Conservation (phyloP, 2,329 filamentous ascomycete species). For the Aspergillus proliferans region DNA sequence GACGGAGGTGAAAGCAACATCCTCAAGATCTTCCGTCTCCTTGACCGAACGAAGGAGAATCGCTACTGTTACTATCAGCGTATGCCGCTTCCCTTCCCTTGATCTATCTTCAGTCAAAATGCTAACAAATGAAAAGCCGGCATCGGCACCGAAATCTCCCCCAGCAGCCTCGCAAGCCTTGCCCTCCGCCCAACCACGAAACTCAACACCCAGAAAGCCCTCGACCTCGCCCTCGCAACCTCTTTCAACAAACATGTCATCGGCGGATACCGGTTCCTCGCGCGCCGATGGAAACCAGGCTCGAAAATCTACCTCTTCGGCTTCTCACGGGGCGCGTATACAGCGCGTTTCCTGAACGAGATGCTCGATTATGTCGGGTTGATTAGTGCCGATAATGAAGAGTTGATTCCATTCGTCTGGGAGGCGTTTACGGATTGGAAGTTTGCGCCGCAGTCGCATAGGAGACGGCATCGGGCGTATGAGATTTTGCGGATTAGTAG, state of each 20-base stretch:
- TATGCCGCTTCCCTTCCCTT: slow-evolving; percentile 1
- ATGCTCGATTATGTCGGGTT: slow-evolving; percentile 16
- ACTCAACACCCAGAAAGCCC: slow-evolving; percentile 4
- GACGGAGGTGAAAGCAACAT: slow-evolving; percentile 39
- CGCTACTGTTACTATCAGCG: slow-evolving; percentile 18
- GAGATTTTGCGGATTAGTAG: slow-evolving; percentile 5
- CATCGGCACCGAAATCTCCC: slow-evolving; percentile 13
- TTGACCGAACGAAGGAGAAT: slow-evolving; percentile 24
- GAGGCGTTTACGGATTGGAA: slow-evolving; percentile 11
- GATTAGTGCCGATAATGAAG: slow-evolving; percentile 15
- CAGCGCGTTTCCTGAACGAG: slow-evolving; percentile 18
- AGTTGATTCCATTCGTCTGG: slow-evolving; percentile 15
- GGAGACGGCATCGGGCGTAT: slow-evolving; percentile 2
- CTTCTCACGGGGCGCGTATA: slow-evolving; percentile 20
- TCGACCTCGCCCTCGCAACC: slow-evolving; percentile 10
- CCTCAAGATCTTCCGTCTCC: slow-evolving; percentile 37
- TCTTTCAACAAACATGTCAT: slow-evolving; percentile 17
- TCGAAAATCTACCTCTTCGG: slow-evolving; percentile 18
- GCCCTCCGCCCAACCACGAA: slow-evolving; percentile 8
- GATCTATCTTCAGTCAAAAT: not conserved
- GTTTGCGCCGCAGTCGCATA: slow-evolving; percentile 5
- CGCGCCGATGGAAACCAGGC: slow-evolving; percentile 10
- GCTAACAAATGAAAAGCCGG: slow-evolving; percentile 5
- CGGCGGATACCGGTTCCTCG: slow-evolving; percentile 15
- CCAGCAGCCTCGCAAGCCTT: slow-evolving; percentile 6